Conservation (phyloP, 306 rosid species). For the Cucurbita maxima region DNA sequence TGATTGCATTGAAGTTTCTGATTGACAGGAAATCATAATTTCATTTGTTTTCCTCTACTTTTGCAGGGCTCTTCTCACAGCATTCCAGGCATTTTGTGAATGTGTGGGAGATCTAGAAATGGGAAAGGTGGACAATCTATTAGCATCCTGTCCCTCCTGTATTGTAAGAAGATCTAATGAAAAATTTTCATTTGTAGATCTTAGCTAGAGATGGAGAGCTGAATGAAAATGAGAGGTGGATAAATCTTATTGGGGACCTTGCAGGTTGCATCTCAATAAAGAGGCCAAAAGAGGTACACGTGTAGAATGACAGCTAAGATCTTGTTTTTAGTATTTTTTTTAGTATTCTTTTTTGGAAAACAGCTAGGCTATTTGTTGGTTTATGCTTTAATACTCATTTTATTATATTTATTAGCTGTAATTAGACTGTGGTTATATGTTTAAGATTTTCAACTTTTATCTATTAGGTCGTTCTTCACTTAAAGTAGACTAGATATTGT, state of each 20-base stretch:
- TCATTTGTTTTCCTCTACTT: neutral
- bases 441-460: no score
- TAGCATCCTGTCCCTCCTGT: neutral
- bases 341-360: no score
- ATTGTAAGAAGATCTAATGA: conserved; percentile 10
- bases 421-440: no score
- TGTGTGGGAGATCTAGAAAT: conserved; percentile 98
- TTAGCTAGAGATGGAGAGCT: conserved; percentile 90
- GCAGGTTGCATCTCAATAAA: conserved; percentile 87
- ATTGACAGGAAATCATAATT: neutral
- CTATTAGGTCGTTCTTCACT: no score
- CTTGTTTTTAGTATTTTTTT: no score
- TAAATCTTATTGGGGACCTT: conserved; percentile 74
- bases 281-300: conserved; percentile 86
- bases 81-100: conserved; percentile 95
- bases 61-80: conserved; percentile 77
- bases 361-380: no score
- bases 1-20: neutral
- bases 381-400: no score
- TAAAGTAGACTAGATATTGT: no score
- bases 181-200: conserved; percentile 36
- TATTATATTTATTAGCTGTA: no score
- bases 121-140: conserved; percentile 68
- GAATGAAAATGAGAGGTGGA: conserved; percentile 85
- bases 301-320: neutral